phyloP scores from a whole-genome alignment of 768 basidiomycete species.

The Mrakia blollopis region DNA sequence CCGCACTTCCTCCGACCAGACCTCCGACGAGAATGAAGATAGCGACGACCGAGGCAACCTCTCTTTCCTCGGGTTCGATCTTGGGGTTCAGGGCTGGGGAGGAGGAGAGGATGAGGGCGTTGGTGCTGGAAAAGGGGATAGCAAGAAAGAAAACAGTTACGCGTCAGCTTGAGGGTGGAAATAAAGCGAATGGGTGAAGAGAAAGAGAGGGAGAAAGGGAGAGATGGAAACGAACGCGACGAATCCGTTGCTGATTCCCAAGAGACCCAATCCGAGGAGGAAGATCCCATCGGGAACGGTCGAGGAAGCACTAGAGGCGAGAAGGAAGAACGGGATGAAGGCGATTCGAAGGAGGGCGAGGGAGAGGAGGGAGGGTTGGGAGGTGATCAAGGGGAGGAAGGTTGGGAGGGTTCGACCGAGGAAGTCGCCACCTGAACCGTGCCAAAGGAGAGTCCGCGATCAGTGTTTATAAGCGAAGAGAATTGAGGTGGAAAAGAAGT shows the following conservation, averaged over 20 bases:
- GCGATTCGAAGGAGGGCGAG: constrained; percentile 1
- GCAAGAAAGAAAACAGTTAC: neutral
- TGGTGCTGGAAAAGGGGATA: neutral
- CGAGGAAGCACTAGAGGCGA: neutral
- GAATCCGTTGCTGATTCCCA: constrained; percentile 17
- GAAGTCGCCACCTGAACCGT: constrained; percentile 18
- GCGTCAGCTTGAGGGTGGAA: neutral
- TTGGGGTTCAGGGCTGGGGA: constrained; percentile 19
- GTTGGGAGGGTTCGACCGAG: constrained; percentile 9
- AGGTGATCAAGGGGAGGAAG: neutral
- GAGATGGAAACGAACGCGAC: neutral
- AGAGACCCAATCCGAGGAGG: neutral
- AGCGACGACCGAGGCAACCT: constrained; percentile 13
- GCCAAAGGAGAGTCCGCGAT: neutral
- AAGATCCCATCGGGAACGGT: neutral
- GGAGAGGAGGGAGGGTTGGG: neutral
- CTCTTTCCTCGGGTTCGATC: constrained; percentile 7
- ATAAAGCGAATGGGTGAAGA: neutral
- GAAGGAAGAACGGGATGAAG: constrained; percentile 28
- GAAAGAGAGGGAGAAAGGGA: neutral
- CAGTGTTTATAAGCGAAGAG: neutral
- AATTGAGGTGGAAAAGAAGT: neutral
- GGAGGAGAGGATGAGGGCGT: constrained; percentile 18
- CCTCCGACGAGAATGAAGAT: constrained; percentile 25
- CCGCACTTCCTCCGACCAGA: constrained; percentile 23